Evolutionary conservation across 805 yeast species (phyloP), one percentile per base, ranked within the genome.

Genomic region (Candida germanica): DNA sequence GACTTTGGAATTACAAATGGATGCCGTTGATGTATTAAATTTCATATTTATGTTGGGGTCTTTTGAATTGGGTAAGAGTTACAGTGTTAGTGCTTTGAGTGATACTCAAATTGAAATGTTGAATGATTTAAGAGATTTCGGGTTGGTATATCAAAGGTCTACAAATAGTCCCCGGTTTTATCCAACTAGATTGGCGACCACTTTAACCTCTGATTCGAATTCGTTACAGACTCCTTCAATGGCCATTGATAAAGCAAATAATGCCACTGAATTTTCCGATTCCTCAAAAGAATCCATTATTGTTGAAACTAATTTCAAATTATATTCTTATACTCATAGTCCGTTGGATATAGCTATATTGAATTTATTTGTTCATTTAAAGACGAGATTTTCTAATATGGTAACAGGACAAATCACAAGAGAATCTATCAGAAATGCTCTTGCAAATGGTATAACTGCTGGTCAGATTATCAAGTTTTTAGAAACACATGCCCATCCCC

Each of bases 1-100:
- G 71, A 77, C 97, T 1, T 91, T 86, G 51, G 79, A 80, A 18
- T 69, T 87, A 34, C 78, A 85, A 51, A 87, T 89, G 95, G 95
- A 93, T 60, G 88, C 96, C 0, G 98, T 93, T 13, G 98, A 93
- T 52, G 95, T 93, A 24, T 69, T 93, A 30, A 89, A 91, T 58
- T 93, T 93, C 58, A 83, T 93, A 9, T 93, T 93, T 63, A 82
- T 91, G 78, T 66, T 93, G 28, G 98, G 98, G 5, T 85, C 96
- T 2, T 66, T 93, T 35, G 97, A 93, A 53, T 66, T 91, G 17
- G 98, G 98, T 1, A 80, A 83, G 46, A 88, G 87, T 21, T 91
- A 93, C 53, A 76, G 87, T 0, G 73, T 82, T 2, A 64, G 77
- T 3, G 78, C 81, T 31, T 60, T 93, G 29, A 80, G 84, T 39